Conservation (phyloP, 116 monocot species). For the Dioscorea cayenensis region DNA sequence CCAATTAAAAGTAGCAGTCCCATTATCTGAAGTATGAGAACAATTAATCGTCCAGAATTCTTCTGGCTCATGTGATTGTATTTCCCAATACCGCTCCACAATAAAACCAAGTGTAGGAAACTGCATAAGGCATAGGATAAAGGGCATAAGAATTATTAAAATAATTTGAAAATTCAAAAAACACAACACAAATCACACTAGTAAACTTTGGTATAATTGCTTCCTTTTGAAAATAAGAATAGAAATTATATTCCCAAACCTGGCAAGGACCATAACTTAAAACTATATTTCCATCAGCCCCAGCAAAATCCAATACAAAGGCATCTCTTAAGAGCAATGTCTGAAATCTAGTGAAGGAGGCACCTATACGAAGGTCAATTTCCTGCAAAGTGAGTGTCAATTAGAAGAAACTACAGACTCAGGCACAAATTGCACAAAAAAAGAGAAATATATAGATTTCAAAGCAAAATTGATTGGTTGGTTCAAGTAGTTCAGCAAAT, state of each 20-base stretch:
- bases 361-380: slow-evolving; percentile 94
- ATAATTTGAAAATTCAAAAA: slow-evolving; percentile 1
- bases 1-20: slow-evolving; percentile 73
- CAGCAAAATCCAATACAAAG: slow-evolving; percentile 67
- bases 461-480: neutral
- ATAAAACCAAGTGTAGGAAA: slow-evolving; percentile 98
- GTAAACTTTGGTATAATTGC: no score
- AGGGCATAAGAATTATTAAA: neutral
- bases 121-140: slow-evolving; percentile 25
- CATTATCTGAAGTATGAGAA: slow-evolving; percentile 79
- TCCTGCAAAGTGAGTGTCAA: slow-evolving; percentile 48
- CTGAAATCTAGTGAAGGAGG: slow-evolving; percentile 96
- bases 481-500: no score
- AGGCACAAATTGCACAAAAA: neutral
- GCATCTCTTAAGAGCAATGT: slow-evolving; percentile 89
- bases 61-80: slow-evolving; percentile 92
- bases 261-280: slow-evolving; percentile 99
- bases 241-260: slow-evolving; percentile 25
- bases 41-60: slow-evolving; percentile 96
- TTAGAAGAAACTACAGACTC: neutral
- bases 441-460: neutral
- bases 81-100: slow-evolving; percentile 95
- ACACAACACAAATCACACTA: neutral
- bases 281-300: slow-evolving; percentile 59
- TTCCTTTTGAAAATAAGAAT: no score